Evolutionary conservation across 2,329 filamentous ascomycete genomes (phyloP).

Genomic region (Trichoderma cornu-damae): DNA sequence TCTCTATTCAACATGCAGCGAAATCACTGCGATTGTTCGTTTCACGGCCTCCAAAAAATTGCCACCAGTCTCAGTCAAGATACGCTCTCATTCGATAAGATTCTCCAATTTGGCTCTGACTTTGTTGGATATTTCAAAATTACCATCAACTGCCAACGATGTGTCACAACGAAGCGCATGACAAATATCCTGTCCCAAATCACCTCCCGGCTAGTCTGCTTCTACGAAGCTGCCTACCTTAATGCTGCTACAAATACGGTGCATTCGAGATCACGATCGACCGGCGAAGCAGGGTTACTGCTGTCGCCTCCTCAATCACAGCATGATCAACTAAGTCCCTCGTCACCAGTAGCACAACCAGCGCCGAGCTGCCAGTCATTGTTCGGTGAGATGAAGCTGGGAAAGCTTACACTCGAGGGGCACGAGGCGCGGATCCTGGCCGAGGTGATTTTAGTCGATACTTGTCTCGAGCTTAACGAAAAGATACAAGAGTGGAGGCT

Average conservation of each 20-base stretch:
- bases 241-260: neutral
- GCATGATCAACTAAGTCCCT: neutral
- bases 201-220: conserved; percentile 14
- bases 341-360: neutral
- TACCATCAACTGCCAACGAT: conserved; percentile 5
- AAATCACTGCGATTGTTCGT: conserved; percentile 1
- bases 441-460: conserved; percentile 11
- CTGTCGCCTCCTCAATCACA: neutral
- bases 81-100: conserved; percentile 10
- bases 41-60: neutral
- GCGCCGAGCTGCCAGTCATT: neutral
- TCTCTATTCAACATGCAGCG: conserved; percentile 2
- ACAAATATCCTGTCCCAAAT: conserved; percentile 12
- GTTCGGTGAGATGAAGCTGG: conserved; percentile 14
- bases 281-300: neutral
- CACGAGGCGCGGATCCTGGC: conserved; percentile 8
- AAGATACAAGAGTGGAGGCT: conserved; percentile 14
- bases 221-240: conserved; percentile 12
- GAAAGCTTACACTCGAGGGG: conserved; percentile 6
- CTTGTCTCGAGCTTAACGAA: conserved; percentile 14
- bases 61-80: neutral
- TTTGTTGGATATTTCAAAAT: conserved; percentile 6
- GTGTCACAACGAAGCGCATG: conserved; percentile 7
- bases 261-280: neutral
- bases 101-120: conserved; percentile 8